Evolutionary conservation across 495 filamentous ascomycete genomes (phyloP), one percentile per base, ranked within the genome.

Genomic region (Haplographium delicatum): DNA sequence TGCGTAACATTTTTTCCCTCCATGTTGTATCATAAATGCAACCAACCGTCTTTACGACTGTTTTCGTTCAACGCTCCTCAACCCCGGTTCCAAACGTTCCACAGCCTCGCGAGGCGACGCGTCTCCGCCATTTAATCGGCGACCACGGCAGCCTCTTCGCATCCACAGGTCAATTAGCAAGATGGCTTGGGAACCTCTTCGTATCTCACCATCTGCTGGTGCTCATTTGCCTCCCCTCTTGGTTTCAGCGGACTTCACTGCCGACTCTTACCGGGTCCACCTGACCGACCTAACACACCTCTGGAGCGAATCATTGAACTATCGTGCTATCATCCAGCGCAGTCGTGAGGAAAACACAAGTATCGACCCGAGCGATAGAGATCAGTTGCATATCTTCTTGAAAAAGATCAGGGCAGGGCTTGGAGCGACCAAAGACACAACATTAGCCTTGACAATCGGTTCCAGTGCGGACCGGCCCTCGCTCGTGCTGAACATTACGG

Each of bases 231-330:
- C 81, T n/a, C 68, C 76, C 8, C 66, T 84, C 27, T 66, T 85
- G 2, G 68, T 79, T 47, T 79, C 78, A 59, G 70, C 71, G 37
- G 61, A 62, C 16, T 75, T 78, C 51, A 72, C 68, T 15, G 30
- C 60, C 18, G 60, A 69, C 24, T 78, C 79, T 33, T 98, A 96
- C 69, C 76, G 71, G 8, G 57, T 96, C 30, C 77, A 82, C 50
- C 62, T 96, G 24, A 93, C 91, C 3, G 93, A 98, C 65, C 77
- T 97, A 15, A 85, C 82, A 61, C 74, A 81, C 50, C 66, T 96
- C n/a, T 98, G 93, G 93, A 73, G 72, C 3, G 90, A 96, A 68
- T 68, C 60, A 15, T 67, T 95, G 26, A 71, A 81, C 30, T 73
- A 78, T 24, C 65, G 66, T 40, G 72, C 74, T 1, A 88, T 97